Base-by-base conservation (phyloP, 2,329 filamentous ascomycete species). In the Rhinocladiella similis region DNA sequence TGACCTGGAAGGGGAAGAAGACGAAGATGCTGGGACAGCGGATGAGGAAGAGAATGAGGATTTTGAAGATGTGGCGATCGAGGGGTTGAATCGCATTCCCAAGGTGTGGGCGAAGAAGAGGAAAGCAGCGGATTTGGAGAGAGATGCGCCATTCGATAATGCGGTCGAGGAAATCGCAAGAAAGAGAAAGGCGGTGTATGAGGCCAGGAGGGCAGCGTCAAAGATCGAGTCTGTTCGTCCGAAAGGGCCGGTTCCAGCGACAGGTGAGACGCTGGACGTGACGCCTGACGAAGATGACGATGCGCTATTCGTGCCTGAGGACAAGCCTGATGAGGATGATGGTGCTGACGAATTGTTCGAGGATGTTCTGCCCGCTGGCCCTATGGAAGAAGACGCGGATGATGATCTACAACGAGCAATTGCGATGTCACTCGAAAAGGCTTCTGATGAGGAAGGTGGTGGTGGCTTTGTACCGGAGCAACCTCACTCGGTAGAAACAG, bases 11-110 rank as follows among this genome's bases (percentile, higher is more conserved):
- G 77, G 79, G 1, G 78, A 80, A 1, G 81, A 82, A 2, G 83
- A 83, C 7, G 56, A 58, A 2, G 59, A 58, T 3, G 54, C 51
- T 22, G 19, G 43, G 12, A 45, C 16, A 9, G 46, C n/a, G 12
- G 60, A 54, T 10, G 53, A 50, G 18, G 56, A 54, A 6, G 84
- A 84, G 49, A 88, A 89, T 3, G 87, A 89, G 1, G 88, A 87
- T 3, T 97, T 97, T 66, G 92, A 97, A 69, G 92, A 97, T 71
- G 88, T 97, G 3, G 91, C 92, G 0, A 92, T 97, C 47, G 90
- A 94, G 70, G 92, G 92, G 0, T 68, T 97, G 12, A 97, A 97
- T 66, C 81, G 91, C 49, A 74, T 97, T 14, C 91, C 91, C 0
- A 93, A 87, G 63, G 68, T 77, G 33, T 73, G 73, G 47, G 72